These are phyloP conservation scores for Magnolia sinica DNA, from an alignment of 164 flowering plant genomes.

Conservation along the genomic window DNA sequence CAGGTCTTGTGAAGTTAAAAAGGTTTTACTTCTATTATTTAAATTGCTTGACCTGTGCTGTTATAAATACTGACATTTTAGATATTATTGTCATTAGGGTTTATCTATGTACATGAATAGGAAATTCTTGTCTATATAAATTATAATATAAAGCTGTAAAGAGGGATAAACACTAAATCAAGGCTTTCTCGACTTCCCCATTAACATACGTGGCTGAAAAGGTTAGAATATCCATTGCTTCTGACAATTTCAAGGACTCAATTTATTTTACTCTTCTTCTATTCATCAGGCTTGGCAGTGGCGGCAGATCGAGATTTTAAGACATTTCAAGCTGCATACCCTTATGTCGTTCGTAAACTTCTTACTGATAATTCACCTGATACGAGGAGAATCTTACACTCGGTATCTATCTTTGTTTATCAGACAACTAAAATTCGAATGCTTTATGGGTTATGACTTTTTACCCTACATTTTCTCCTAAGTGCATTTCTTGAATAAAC, in stretches of 20 bases:
- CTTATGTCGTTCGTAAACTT: constrained; percentile 83
- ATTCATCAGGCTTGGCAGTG: constrained; percentile 70
- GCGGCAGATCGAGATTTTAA: constrained; percentile 82
- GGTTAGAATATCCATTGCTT: not conserved
- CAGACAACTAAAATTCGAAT: not conserved
- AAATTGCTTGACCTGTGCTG: too few species aligned
- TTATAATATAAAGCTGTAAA: not conserved
- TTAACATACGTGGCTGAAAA: not conserved
- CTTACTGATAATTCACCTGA: constrained; percentile 80
- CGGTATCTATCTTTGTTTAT: constrained; percentile 38
- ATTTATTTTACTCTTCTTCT: not conserved
- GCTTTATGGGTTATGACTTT: not conserved
- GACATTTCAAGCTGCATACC: constrained; percentile 95
- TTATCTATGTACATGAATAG: not conserved
- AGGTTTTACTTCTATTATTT: too few species aligned
- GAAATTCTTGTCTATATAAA: not conserved
- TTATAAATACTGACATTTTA: too few species aligned
- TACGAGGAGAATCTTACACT: constrained; percentile 71
- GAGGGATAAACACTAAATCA: not conserved
- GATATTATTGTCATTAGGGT: too few species aligned
- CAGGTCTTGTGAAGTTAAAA: too few species aligned
- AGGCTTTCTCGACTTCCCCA: not conserved
- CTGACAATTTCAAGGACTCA: not conserved
- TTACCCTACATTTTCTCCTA: not conserved
- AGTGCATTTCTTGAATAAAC: not conserved